Base-by-base conservation (phyloP, 2,329 filamentous ascomycete genomes). In the Aspergillus tubingensis region DNA sequence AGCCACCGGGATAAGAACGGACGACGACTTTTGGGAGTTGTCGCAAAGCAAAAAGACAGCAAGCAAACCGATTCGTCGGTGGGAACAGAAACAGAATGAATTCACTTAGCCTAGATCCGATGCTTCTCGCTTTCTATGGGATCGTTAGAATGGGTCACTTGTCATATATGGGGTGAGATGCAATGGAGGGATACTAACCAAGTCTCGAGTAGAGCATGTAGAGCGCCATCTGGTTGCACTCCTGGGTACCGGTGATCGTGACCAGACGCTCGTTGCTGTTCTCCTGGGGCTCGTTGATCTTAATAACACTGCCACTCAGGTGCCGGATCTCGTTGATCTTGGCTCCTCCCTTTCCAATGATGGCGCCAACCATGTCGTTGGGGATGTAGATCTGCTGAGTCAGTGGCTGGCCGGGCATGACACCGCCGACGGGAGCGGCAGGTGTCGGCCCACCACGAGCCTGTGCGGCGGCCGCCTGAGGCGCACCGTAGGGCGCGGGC, bases 271-370 rank as follows among this genome's bases (percentile, higher is more conserved):
- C 95, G 73, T 98, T 99, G 84, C 92, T 98, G 80, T 96, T 98
- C 78, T 98, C 95, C 77, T 97, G 95, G 1, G 95, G 95, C 77
- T 99, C 95, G 76, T 99, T 98, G 83, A 99, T 99, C 83, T 99
- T 99, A 78, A 99, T 98, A 50, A 99, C 93, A 80, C 94, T 98
- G 68, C 94, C 95, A 76, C 91, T 96, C 70, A 99, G 88, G 77
- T 97, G 92, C 68, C 95, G 88, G 67, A 99, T 99, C 80, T 99
- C 95, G 75, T 99, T 99, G 84, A 99, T 99, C 86, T 99, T 99
- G 58, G 92, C 91, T 66, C 95, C 95, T 63, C 95, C 95, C 81
- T 99, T 99, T 72, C 95, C 95, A 70, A 99, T 99, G 71, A 99
- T 99, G 58, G 95, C 95, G 65, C 95, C 95, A 57, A 99, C 95